These are phyloP conservation scores for Paecilomyces formosus DNA, from an alignment of 2,329 filamentous ascomycete species.

Conservation along the genomic window DNA sequence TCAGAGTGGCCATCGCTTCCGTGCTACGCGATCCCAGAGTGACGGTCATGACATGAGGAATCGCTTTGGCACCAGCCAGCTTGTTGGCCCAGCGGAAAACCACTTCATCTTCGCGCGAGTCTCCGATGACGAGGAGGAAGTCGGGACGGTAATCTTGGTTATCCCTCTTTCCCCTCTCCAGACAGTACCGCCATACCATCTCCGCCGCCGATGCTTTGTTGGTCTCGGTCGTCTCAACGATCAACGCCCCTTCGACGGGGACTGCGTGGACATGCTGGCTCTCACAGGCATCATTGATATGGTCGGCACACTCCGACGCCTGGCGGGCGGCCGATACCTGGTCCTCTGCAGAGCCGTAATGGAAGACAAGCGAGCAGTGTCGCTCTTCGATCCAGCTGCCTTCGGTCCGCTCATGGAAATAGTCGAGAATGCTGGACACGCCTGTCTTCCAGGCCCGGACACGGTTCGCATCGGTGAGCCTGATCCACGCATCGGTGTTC, in stretches of 20 bases:
- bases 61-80: constrained; percentile 50
- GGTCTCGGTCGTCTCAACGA: constrained; percentile 79
- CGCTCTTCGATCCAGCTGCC: constrained; percentile 83
- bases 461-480: constrained; percentile 64
- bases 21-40: constrained; percentile 83
- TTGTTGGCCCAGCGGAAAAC: constrained; percentile 92
- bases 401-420: constrained; percentile 84
- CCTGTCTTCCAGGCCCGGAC: constrained; percentile 75
- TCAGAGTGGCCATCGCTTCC: constrained; percentile 75
- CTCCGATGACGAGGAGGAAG: constrained; percentile 83
- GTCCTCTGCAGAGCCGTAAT: constrained; percentile 78
- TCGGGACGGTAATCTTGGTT: constrained; percentile 49
- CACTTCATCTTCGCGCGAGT: constrained; percentile 87
- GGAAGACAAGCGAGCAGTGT: constrained; percentile 86
- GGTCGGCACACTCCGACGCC: constrained; percentile 82
- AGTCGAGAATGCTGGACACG: constrained; percentile 73
- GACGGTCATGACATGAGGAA: constrained; percentile 72
- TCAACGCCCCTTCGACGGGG: constrained; percentile 68
- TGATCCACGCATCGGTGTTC: constrained; percentile 63
- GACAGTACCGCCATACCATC: constrained; percentile 60
- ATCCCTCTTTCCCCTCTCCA: constrained; percentile 45
- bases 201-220: constrained; percentile 80
- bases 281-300: constrained; percentile 91
- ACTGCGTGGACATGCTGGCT: constrained; percentile 77
- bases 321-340: constrained; percentile 66